Evolutionary conservation across 1,284 basidiomycete genomes (phyloP).

Genomic region (Austroboletus novae-zelandiae): DNA sequence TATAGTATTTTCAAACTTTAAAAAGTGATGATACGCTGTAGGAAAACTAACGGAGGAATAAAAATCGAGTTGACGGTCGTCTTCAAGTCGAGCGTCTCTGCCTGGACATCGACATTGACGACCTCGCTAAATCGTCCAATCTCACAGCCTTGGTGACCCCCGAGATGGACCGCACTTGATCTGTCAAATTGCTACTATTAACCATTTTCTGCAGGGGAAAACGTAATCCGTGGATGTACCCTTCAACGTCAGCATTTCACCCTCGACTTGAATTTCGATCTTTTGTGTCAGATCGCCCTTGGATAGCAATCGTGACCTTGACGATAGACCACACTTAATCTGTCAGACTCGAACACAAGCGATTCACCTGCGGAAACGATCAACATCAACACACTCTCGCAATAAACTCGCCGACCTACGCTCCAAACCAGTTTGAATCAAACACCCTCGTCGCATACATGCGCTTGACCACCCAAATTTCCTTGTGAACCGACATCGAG

Average conservation of each 20-base stretch:
- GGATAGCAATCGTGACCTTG: slow-evolving; percentile 90
- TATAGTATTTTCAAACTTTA: no score
- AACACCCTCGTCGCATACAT: slow-evolving; percentile 92
- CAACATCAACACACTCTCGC: background rate
- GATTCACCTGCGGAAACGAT: slow-evolving; percentile 63
- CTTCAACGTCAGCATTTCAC: slow-evolving; percentile 86
- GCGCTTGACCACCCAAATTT: slow-evolving; percentile 88
- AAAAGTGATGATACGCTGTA: no score
- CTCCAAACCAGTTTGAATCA: slow-evolving; percentile 92
- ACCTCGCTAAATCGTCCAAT: slow-evolving; percentile 87
- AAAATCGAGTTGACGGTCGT: slow-evolving; percentile 93
- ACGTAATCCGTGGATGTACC: slow-evolving; percentile 44
- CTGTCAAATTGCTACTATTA: slow-evolving; percentile 73
- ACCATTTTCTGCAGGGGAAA: slow-evolving; percentile 71
- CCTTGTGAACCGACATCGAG: slow-evolving; percentile 90
- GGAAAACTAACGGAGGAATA: slow-evolving; percentile 51
- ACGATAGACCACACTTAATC: slow-evolving; percentile 94
- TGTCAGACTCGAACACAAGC: slow-evolving; percentile 91
- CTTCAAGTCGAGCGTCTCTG: slow-evolving; percentile 95
- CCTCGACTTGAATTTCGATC: no score
- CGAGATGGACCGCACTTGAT: slow-evolving; percentile 97
- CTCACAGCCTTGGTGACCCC: slow-evolving; percentile 97
- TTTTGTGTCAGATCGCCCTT: no score
- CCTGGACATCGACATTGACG: slow-evolving; percentile 94
- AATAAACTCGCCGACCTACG: slow-evolving; percentile 44